A percentile compares a stretch with the other conserved stretches of the same genome.
Conservation (phyloP, 2,329 filamentous ascomycete genomes). For the Emergomyces africanus region DNA sequence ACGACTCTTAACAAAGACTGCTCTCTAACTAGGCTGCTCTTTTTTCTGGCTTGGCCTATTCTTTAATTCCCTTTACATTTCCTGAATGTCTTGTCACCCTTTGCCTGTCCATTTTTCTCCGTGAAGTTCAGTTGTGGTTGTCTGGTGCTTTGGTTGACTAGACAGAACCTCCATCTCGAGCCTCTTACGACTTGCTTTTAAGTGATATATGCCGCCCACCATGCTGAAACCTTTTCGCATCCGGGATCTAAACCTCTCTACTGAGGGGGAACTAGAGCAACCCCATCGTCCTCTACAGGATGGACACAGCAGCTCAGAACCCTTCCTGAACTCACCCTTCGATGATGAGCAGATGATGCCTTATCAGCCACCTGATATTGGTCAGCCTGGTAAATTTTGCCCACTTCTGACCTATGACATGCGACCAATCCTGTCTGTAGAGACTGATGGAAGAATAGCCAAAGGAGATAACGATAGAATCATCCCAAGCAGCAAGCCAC, state of each 20-base stretch:
- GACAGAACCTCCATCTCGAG: not conserved
- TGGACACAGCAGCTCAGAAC: not conserved
- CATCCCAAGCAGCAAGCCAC: not conserved
- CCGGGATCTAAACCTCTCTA: conserved; percentile 15
- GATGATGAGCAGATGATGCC: not conserved
- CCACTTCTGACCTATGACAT: not conserved
- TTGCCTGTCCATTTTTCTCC: not conserved
- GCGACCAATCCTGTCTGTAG: not conserved
- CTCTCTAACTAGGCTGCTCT: not conserved
- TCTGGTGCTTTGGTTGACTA: not conserved
- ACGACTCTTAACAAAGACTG: not conserved
- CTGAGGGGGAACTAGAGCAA: not conserved
- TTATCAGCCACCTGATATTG: not conserved
- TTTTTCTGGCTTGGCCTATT: not conserved
- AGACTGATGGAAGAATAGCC: not conserved
- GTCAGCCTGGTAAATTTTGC: not conserved
- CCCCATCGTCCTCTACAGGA: not conserved
- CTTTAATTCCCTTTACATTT: not conserved
- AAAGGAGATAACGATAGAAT: not conserved
- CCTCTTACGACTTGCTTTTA: not conserved
- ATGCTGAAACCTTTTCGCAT: conserved; percentile 33
- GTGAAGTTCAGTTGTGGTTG: not conserved
- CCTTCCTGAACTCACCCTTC: not conserved
- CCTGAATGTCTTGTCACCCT: not conserved
- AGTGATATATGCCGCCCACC: not conserved